Conservation (phyloP, 495 filamentous ascomycete species). For the Neurospora hispaniola region DNA sequence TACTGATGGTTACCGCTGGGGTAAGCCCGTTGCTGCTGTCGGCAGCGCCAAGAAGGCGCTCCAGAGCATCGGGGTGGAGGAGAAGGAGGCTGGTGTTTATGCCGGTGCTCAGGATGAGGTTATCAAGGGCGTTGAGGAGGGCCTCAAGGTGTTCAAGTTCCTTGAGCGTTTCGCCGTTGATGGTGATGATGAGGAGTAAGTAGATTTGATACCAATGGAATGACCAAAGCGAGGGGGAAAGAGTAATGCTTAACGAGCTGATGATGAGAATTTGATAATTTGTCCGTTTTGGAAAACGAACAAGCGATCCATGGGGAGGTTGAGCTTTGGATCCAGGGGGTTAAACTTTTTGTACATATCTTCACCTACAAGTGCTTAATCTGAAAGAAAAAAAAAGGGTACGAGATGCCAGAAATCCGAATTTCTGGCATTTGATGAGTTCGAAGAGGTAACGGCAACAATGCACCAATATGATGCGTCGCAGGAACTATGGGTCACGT, state of each 20-base stretch:
- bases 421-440: background rate
- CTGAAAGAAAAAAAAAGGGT: background rate
- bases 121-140: conserved; percentile 35
- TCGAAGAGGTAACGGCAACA: conserved; percentile 5
- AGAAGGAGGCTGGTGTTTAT: conserved; percentile 43
- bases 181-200: background rate
- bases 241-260: background rate
- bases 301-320: background rate
- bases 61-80: conserved; percentile 23
- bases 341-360: background rate
- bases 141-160: conserved; percentile 52
- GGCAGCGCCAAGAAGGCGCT: conserved; percentile 37
- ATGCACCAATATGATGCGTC: conserved; percentile 31
- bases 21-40: conserved; percentile 59
- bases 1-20: conserved; percentile 55
- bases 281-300: background rate
- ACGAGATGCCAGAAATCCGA: background rate
- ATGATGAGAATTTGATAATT: background rate
- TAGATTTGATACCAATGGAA: background rate
- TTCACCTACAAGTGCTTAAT: background rate
- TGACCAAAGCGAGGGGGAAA: background rate
- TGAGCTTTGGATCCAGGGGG: background rate
- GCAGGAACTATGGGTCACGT: conserved; percentile 26
- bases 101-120: conserved; percentile 17
- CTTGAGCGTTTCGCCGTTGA: background rate